phyloP scores from a whole-genome alignment of 2,329 filamentous ascomycete species.

The Talaromyces sp. region DNA sequence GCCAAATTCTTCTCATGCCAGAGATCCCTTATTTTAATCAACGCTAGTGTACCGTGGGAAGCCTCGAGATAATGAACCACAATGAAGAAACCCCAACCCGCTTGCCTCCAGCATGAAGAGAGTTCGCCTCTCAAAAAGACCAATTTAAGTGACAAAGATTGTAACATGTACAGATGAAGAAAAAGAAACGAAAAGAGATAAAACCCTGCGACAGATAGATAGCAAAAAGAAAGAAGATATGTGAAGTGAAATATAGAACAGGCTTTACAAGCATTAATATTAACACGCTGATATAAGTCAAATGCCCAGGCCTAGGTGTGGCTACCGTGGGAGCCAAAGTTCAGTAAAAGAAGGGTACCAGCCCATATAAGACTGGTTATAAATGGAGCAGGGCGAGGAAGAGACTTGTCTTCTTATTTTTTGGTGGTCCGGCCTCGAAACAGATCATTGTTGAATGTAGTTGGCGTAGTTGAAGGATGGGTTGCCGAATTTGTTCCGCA shows the following conservation, averaged over 20 bases:
- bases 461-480: slow-evolving; percentile 34
- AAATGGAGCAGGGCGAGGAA: background rate
- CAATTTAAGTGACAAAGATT: background rate
- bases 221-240: slow-evolving; percentile 3
- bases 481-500: slow-evolving; percentile 31
- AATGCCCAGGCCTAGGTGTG: slow-evolving; percentile 10
- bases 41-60: slow-evolving; percentile 3
- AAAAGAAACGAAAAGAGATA: background rate
- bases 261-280: slow-evolving; percentile 26
- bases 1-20: slow-evolving; percentile 7
- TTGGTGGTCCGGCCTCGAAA: slow-evolving; percentile 13
- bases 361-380: background rate
- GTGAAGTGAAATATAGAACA: background rate
- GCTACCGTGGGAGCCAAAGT: slow-evolving; percentile 5
- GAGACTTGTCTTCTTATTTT: background rate
- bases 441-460: slow-evolving; percentile 31
- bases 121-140: background rate
- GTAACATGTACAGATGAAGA: slow-evolving; percentile 2
- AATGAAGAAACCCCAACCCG: background rate
- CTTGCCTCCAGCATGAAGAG: slow-evolving; percentile 2
- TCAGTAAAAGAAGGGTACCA: slow-evolving; percentile 1
- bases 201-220: background rate
- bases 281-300: slow-evolving; percentile 23
- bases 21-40: slow-evolving; percentile 2
- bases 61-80: background rate